Conservation (phyloP, 306 rosid genomes). For the Argentina anserina region DNA sequence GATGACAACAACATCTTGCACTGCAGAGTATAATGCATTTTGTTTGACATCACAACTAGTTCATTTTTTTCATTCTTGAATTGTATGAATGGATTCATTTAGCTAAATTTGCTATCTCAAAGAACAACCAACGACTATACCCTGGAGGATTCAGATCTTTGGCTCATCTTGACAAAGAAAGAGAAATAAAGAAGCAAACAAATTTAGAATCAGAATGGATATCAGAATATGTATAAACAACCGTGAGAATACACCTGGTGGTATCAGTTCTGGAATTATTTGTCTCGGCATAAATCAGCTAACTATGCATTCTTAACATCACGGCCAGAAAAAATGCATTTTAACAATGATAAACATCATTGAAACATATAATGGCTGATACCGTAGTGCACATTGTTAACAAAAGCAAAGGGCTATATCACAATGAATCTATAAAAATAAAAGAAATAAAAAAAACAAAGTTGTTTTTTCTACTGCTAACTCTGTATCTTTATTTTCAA, state of each 20-base stretch:
- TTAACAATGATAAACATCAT: not conserved
- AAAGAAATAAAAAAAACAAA: not conserved
- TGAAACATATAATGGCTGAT: not conserved
- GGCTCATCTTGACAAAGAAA: not conserved
- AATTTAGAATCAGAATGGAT: not conserved
- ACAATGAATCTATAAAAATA: not conserved
- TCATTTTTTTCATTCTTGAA: not conserved
- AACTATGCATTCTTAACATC: too few species aligned
- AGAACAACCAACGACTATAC: not conserved
- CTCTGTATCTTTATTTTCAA: conserved; percentile 18
- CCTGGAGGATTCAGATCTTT: not conserved
- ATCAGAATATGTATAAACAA: not conserved
- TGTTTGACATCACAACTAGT: not conserved
- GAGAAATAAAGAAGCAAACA: not conserved
- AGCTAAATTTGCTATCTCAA: not conserved
- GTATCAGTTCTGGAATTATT: not conserved
- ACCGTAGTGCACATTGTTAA: not conserved
- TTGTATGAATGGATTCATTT: not conserved
- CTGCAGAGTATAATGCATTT: not conserved
- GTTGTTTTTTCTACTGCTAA: conserved; percentile 22
- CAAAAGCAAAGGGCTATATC: not conserved
- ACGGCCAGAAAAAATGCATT: not conserved
- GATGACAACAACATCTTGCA: not conserved
- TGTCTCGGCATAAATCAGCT: not conserved
- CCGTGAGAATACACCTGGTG: not conserved